phyloP scores from a whole-genome alignment of 345 rosid species.

The Brassica incana region DNA sequence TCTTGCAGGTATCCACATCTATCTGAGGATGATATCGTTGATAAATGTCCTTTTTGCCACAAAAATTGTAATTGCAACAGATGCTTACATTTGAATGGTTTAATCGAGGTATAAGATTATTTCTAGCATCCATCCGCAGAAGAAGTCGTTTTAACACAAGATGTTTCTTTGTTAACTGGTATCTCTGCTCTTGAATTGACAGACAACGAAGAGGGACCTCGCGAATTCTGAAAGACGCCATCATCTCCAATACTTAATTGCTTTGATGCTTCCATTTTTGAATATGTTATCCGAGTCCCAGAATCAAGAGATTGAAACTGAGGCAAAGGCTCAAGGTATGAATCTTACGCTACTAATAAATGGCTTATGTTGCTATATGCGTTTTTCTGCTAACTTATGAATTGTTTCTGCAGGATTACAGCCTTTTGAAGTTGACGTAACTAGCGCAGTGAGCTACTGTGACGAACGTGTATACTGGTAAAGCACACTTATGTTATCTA shows the following conservation, averaged over 20 bases:
- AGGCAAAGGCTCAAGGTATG: neutral
- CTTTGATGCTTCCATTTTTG: neutral
- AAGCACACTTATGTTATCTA: neutral
- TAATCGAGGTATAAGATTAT: neutral
- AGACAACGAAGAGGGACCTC: constrained; percentile 1
- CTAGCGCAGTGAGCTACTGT: neutral
- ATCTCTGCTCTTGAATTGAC: neutral
- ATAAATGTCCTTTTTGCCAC: neutral
- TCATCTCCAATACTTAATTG: constrained; percentile 19
- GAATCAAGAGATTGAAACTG: constrained; percentile 1
- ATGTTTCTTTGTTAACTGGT: neutral
- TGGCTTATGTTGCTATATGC: neutral
- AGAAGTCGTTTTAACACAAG: neutral
- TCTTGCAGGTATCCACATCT: neutral
- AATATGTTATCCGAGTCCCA: neutral
- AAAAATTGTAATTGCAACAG: neutral
- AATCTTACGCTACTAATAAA: neutral
- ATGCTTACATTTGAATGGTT: neutral
- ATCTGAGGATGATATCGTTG: neutral
- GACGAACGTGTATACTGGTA: neutral
- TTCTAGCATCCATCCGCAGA: neutral
- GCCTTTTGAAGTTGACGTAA: neutral
- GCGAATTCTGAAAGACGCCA: neutral
- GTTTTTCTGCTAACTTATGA: neutral
- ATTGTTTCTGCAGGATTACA: neutral